phyloP scores from a whole-genome alignment of 2,329 filamentous ascomycete genomes.

The Epichloe amarillans region DNA sequence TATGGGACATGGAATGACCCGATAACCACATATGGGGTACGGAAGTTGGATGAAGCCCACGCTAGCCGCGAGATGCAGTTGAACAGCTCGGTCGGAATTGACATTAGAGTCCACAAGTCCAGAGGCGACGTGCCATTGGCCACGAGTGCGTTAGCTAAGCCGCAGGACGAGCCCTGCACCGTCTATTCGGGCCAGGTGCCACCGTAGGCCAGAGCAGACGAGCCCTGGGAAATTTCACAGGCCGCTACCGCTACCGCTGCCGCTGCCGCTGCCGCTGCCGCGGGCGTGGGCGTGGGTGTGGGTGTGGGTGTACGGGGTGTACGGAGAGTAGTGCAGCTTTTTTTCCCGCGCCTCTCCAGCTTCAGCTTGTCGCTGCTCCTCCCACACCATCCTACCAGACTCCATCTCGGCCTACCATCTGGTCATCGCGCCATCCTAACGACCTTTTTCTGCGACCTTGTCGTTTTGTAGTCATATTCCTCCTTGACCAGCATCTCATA shows the following conservation, averaged over 20 bases:
- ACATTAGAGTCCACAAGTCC: too few relatives aligned
- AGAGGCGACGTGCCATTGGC: not conserved
- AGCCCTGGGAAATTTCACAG: constrained; percentile 3
- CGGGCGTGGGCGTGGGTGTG: too few relatives aligned
- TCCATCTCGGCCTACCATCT: constrained; percentile 9
- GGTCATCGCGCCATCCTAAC: constrained; percentile 11
- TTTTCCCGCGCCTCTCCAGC: constrained; percentile 14
- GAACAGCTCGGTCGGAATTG: too few relatives aligned
- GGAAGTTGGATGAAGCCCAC: too few relatives aligned
- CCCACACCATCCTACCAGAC: not conserved
- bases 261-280: not conserved
- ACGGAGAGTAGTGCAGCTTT: constrained; percentile 9
- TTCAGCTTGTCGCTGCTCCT: constrained; percentile 10
- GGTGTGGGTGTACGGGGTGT: rapidly evolving
- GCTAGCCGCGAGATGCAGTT: too few relatives aligned
- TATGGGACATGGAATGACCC: too few relatives aligned
- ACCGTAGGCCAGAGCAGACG: not conserved
- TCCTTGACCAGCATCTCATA: constrained; percentile 9
- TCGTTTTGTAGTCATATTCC: constrained; percentile 11
- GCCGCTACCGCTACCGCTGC: not conserved
- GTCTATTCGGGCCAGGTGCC: not conserved
- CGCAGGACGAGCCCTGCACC: constrained; percentile 16
- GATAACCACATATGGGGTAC: too few relatives aligned
- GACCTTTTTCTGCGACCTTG: constrained; percentile 14
- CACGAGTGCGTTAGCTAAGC: constrained; percentile 2